phyloP scores from a whole-genome alignment of 768 basidiomycete species.

The Amanita polypyramis region DNA sequence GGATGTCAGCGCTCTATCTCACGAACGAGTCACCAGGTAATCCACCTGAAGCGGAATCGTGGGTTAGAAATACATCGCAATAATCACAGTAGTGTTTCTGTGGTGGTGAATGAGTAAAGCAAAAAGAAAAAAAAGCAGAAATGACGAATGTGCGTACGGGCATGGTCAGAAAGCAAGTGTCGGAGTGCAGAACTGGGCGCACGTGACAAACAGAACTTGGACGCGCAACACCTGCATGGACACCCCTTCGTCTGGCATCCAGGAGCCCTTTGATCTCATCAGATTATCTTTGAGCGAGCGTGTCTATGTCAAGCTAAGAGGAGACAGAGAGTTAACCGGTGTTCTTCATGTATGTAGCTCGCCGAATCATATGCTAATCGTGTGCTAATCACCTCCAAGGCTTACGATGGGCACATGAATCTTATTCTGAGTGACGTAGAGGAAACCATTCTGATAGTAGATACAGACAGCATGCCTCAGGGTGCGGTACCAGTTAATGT shows the following conservation, averaged over 20 bases:
- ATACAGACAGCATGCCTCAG: slow-evolving; percentile 57
- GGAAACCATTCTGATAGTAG: slow-evolving; percentile 95
- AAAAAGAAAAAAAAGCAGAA: background rate
- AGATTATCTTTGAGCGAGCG: slow-evolving; percentile 94
- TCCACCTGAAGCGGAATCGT: slow-evolving; percentile 86
- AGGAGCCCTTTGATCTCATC: slow-evolving; percentile 97
- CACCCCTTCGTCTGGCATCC: slow-evolving; percentile 61
- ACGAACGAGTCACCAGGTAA: slow-evolving; percentile 6
- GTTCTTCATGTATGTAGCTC: slow-evolving; percentile 71
- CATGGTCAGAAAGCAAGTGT: slow-evolving; percentile 33
- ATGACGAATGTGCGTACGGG: slow-evolving; percentile 46
- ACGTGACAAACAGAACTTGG: slow-evolving; percentile 6
- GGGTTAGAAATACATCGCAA: slow-evolving; percentile 89
- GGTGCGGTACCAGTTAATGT: slow-evolving; percentile 60
- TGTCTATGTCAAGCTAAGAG: slow-evolving; percentile 94
- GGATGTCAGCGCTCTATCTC: slow-evolving; percentile 4
- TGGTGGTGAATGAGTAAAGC: slow-evolving; percentile 6
- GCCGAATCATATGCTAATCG: slow-evolving; percentile 5
- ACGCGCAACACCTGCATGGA: slow-evolving; percentile 38
- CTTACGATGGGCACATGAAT: slow-evolving; percentile 99
- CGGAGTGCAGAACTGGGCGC: slow-evolving; percentile 5
- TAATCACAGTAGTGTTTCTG: slow-evolving; percentile 95
- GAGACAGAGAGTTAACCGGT: slow-evolving; percentile 86
- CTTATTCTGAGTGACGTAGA: slow-evolving; percentile 96
- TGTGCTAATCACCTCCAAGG: slow-evolving; percentile 38